phyloP scores from a whole-genome alignment of 768 basidiomycete species.

The Clavulina sp. region DNA sequence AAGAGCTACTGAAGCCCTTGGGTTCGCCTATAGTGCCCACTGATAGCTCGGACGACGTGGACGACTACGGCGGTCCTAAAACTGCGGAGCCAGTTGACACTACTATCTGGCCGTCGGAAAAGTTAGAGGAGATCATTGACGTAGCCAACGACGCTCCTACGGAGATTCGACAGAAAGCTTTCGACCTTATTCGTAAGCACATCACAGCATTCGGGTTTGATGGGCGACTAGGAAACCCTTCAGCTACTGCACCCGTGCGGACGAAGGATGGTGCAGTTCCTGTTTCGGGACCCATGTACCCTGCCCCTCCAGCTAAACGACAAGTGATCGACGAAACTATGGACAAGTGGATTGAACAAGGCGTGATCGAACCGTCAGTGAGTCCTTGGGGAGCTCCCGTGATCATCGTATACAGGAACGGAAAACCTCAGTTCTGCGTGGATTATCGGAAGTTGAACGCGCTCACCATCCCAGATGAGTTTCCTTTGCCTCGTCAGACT shows the following conservation, averaged over 20 bases:
- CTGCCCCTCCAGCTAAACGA: constrained; percentile 13
- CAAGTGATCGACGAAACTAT: constrained; percentile 18
- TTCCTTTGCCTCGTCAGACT: neutral
- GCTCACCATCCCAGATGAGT: constrained; percentile 3
- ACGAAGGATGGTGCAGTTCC: constrained; percentile 15
- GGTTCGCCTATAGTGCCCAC: neutral
- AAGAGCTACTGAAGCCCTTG: neutral
- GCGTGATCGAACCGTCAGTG: constrained; percentile 24
- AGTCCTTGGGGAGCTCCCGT: constrained; percentile 24
- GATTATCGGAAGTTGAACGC: no score
- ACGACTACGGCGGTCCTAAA: neutral
- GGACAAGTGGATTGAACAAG: constrained; percentile 20
- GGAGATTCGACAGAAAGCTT: neutral
- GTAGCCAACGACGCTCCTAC: constrained; percentile 8
- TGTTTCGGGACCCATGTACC: constrained; percentile 12
- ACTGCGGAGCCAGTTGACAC: neutral
- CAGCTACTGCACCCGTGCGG: constrained; percentile 14
- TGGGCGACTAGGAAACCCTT: constrained; percentile 18
- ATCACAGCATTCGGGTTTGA: constrained; percentile 18
- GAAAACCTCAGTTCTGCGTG: neutral
- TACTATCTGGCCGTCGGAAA: neutral
- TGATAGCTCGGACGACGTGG: neutral
- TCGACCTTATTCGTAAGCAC: neutral
- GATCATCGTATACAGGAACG: neutral
- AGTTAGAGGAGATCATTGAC: neutral